These are phyloP conservation scores for Ceratopteris richardii DNA, from an alignment of 75 land plant species.

Conservation along the genomic window DNA sequence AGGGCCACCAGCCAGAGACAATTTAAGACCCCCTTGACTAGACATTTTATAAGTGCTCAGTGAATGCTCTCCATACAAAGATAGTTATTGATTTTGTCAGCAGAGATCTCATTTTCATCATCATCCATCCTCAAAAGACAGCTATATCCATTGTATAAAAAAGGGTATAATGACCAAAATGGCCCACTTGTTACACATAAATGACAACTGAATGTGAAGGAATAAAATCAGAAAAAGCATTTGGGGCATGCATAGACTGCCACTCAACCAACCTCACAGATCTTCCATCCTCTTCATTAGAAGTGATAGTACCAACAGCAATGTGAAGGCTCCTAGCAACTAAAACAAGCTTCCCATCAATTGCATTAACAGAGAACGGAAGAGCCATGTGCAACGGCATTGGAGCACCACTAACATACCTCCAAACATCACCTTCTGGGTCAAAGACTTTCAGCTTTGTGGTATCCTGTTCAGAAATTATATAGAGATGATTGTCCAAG, in stretches of 20 bases:
- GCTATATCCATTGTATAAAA: too few species aligned
- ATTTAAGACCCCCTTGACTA: too few species aligned
- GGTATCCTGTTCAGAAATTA: slow-evolving; percentile 52
- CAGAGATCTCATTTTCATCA: too few species aligned
- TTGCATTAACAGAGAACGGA: slow-evolving; percentile 50
- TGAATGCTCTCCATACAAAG: too few species aligned
- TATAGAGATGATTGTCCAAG: slow-evolving; percentile 37
- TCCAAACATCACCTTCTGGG: slow-evolving; percentile 41
- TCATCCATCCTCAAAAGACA: too few species aligned
- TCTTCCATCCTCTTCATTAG: slow-evolving; percentile 16
- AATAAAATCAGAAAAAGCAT: slow-evolving; percentile 30
- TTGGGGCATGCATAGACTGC: slow-evolving; percentile 40
- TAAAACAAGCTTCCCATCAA: slow-evolving; percentile 33
- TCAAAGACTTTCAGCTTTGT: slow-evolving; percentile 53
- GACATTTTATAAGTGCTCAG: too few species aligned
- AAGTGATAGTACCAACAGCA: slow-evolving; percentile 39
- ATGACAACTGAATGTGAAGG: slow-evolving; percentile 65
- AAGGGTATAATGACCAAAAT: too few species aligned
- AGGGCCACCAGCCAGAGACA: too few species aligned
- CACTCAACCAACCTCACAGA: slow-evolving; percentile 26
- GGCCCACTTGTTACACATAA: slow-evolving; percentile 16
- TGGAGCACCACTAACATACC: slow-evolving; percentile 36
- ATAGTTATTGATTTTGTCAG: too few species aligned
- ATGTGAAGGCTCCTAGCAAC: slow-evolving; percentile 51
- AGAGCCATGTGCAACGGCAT: slow-evolving; percentile 46